Evolutionary conservation across 768 basidiomycete genomes (phyloP), one percentile per base, ranked within the genome.

Genomic region (Russula virescens): DNA sequence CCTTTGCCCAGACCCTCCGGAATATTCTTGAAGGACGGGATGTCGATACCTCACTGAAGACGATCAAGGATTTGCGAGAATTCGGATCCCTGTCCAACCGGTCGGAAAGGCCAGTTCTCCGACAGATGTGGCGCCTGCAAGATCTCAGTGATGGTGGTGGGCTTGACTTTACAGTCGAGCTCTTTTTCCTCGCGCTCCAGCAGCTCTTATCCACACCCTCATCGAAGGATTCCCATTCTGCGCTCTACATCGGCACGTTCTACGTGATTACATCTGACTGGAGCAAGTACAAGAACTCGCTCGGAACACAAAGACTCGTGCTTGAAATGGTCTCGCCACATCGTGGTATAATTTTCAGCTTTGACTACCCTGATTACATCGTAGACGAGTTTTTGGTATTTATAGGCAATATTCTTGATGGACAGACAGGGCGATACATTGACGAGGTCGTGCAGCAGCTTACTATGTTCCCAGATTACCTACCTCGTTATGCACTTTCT

Each of bases 261-360:
- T 23, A 38, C 13, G 18, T 38, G 13, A 53, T 53, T 9, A 53
- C 53, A 40, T 40, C 38, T 3, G n/a, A 52, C 42, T 52, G 50
- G 58, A 26, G 9, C 1, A 7, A 26, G 5, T 16, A n/a, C 28
- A 60, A 50, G 14, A 1, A 52, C 19, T 60, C 50, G 6, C 58
- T 45, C 9, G 58, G 50, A 18, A 60, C 58, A n/a, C 58, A 60
- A 35, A 28, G 18, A 9, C n/a, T 60, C 18, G 13, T 60, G 0
- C 43, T 60, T 9, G 5, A 34, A 35, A 19, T 45, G 10, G 23
- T 49, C 2, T 21, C 13, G 16, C 21, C 25, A 16, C 19, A 19
- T 5, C 3, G 16, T 18, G 49, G 50, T 11, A 9, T 52, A 14
- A 3, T 34, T 6, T 28, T 23, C 5, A 2, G 16, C 11, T 40